These are phyloP conservation scores for Trichoderma lentiforme DNA, from an alignment of 2,329 filamentous ascomycete species.

Conservation along the genomic window DNA sequence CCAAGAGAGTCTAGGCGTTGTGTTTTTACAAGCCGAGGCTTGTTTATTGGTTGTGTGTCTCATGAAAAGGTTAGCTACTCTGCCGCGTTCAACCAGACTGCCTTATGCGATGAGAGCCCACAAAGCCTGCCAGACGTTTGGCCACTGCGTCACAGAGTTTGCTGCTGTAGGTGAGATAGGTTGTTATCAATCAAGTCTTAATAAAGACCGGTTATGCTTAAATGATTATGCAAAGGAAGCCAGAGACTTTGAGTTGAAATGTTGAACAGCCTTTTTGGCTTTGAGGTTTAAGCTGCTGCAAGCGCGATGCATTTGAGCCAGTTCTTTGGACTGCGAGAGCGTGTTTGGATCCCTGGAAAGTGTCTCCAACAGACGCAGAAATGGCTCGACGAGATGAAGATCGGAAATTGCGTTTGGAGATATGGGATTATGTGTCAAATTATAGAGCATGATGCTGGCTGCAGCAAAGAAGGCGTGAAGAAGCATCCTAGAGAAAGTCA, in stretches of 20 bases:
- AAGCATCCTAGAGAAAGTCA: not conserved
- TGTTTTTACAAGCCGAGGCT: not conserved
- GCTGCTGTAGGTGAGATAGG: not conserved
- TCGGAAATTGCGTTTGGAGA: not conserved
- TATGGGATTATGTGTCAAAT: not conserved
- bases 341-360: not conserved
- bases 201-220: not conserved
- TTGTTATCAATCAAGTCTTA: not conserved
- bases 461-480: conserved; percentile 7
- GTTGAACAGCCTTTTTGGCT: conserved; percentile 5
- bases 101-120: not conserved
- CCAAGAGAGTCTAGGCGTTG: not conserved
- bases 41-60: not conserved
- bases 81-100: not conserved
- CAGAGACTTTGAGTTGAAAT: not conserved
- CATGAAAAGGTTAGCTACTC: not conserved
- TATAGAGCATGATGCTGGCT: not conserved
- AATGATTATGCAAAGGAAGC: not conserved
- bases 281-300: not conserved
- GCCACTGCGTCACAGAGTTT: not conserved
- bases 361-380: not conserved
- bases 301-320: not conserved
- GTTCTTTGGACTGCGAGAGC: not conserved
- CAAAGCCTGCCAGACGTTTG: not conserved
- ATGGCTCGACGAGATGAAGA: not conserved